These are phyloP conservation scores for Aleurites moluccanus DNA, from an alignment of 441 rosid genomes.

Conservation along the genomic window DNA sequence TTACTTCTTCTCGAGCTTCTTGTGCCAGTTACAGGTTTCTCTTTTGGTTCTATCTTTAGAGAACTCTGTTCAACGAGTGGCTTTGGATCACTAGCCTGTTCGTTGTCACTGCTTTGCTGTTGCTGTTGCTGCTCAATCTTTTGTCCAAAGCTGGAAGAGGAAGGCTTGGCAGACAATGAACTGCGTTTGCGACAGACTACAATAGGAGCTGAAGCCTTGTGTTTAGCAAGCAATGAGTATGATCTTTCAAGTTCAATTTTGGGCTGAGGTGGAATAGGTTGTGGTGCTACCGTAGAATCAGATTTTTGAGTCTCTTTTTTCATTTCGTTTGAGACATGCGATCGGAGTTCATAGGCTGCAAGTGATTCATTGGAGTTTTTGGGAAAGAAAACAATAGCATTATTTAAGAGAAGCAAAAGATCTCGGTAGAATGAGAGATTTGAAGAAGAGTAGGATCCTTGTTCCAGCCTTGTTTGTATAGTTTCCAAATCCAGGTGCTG, in stretches of 20 bases:
- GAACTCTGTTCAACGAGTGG: slow-evolving; percentile 25
- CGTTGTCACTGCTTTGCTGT: slow-evolving; percentile 22
- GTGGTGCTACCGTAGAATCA: slow-evolving; percentile 11
- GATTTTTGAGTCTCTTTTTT: slow-evolving; percentile 14
- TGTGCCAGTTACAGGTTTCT: slow-evolving; percentile 47
- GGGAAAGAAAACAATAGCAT: slow-evolving; percentile 32
- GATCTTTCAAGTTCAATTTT: slow-evolving; percentile 36
- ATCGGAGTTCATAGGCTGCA: slow-evolving; percentile 36
- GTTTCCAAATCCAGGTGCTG: slow-evolving; percentile 45
- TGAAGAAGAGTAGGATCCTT: slow-evolving; percentile 36
- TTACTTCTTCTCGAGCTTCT: slow-evolving; percentile 60
- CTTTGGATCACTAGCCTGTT: slow-evolving; percentile 12
- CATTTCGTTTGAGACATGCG: slow-evolving; percentile 32
- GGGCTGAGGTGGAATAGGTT: slow-evolving; percentile 4
- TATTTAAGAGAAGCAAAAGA: slow-evolving; percentile 45
- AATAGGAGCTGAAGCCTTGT: slow-evolving; percentile 44
- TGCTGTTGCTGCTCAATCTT: slow-evolving; percentile 29
- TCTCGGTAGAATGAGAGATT: slow-evolving; percentile 36
- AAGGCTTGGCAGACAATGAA: slow-evolving; percentile 40
- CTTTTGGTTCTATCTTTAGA: slow-evolving; percentile 36
- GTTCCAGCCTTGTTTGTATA: slow-evolving; percentile 38
- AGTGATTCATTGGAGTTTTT: slow-evolving; percentile 30
- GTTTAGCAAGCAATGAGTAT: slow-evolving; percentile 41
- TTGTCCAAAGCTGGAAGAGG: slow-evolving; percentile 32
- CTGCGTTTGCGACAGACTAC: slow-evolving; percentile 57